A percentile compares a stretch with the other conserved stretches of the same genome.
phyloP scores from a whole-genome alignment of 2,329 filamentous ascomycete species.

The Trichoderma semiorbis region DNA sequence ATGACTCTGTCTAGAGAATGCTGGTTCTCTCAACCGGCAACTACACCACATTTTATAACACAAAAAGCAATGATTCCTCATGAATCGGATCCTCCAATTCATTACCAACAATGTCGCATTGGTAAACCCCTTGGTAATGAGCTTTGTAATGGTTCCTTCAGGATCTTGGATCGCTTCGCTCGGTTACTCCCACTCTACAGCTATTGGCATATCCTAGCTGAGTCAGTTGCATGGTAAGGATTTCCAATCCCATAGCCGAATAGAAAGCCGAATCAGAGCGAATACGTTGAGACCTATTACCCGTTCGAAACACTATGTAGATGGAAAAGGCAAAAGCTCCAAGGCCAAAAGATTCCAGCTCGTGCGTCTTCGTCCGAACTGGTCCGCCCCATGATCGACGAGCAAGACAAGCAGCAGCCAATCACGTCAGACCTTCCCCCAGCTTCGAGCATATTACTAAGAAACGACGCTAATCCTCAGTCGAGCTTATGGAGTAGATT shows the following conservation, averaged over 20 bases:
- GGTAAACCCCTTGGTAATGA: not conserved
- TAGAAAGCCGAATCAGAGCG: not conserved
- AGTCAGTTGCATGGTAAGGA: not conserved
- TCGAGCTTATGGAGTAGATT: not conserved
- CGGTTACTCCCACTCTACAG: not conserved
- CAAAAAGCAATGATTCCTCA: not conserved
- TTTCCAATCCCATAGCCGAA: not conserved
- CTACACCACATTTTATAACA: not conserved
- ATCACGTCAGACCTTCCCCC: not conserved
- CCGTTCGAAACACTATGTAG: not conserved
- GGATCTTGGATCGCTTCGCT: not conserved
- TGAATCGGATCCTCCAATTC: not conserved
- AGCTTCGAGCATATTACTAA: constrained; percentile 1
- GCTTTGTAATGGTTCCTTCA: not conserved
- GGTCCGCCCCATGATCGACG: not conserved
- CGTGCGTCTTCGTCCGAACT: constrained; percentile 1
- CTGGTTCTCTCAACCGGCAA: not conserved
- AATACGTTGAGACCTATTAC: not conserved
- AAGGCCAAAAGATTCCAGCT: not conserved
- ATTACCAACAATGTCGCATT: not conserved
- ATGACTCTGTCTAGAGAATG: not conserved
- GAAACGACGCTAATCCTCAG: not conserved
- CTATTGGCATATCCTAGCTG: not conserved
- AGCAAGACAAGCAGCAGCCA: not conserved
- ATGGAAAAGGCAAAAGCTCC: not conserved